These are phyloP conservation scores for Bruguiera parviflora DNA, from an alignment of 345 rosid species.

Conservation along the genomic window DNA sequence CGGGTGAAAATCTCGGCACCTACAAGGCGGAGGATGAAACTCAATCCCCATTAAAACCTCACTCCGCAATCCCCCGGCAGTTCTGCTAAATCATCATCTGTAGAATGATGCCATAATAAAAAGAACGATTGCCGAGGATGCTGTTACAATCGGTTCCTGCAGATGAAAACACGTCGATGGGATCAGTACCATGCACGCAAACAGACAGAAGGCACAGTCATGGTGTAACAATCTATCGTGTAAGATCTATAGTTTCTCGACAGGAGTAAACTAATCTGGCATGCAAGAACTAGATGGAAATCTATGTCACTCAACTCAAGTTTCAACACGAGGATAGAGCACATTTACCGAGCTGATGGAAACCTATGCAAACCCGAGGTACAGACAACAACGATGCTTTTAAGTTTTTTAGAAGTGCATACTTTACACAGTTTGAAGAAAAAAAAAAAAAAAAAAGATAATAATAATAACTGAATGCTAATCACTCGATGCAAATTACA, in stretches of 20 bases:
- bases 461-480: neutral
- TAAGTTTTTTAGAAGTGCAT: neutral
- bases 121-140: constrained; percentile 20
- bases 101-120: constrained; percentile 25
- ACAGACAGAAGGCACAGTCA: neutral
- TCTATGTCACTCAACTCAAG: no score
- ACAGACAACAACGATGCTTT: no score
- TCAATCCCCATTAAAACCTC: neutral
- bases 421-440: neutral
- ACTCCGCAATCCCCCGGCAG: neutral
- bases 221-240: neutral
- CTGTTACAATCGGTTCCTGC: constrained; percentile 31
- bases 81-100: constrained; percentile 3
- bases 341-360: neutral
- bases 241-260: neutral
- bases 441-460: neutral
- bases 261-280: neutral
- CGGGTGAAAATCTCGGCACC: neutral
- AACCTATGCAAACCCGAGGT: neutral
- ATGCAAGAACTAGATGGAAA: no score
- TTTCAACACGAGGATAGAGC: neutral
- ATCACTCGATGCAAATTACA: neutral
- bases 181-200: no score
- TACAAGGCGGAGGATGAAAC: neutral
- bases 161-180: neutral